A percentile compares a stretch with the other conserved stretches of the same genome.
Conservation (phyloP, 164 flowering plant species). For the Platanus orientalis region DNA sequence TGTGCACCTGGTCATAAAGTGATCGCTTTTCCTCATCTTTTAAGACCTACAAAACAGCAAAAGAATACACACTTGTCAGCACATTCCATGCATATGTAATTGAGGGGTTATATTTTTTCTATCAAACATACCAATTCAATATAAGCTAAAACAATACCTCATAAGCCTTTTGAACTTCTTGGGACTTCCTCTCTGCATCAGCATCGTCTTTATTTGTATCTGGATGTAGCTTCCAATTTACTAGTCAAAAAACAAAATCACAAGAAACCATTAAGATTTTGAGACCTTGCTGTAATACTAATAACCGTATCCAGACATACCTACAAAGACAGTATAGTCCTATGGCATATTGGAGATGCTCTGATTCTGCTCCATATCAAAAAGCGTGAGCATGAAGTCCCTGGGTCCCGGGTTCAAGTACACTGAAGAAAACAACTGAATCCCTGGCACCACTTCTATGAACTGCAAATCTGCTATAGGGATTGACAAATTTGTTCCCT, state of each 20-base stretch:
- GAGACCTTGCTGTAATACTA: neutral
- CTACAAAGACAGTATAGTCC: conserved; percentile 68
- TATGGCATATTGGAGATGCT: conserved; percentile 68
- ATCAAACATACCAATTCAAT: neutral
- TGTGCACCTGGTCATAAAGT: conserved; percentile 74
- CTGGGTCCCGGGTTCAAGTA: conserved; percentile 72
- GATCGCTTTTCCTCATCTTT: conserved; percentile 85
- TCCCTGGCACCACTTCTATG: conserved; percentile 57
- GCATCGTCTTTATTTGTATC: conserved; percentile 90
- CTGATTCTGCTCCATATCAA: conserved; percentile 40
- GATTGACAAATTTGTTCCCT: conserved; percentile 61
- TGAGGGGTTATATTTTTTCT: neutral
- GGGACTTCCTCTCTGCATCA: conserved; percentile 85
- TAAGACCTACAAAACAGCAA: conserved; percentile 49
- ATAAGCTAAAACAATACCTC: conserved; percentile 45
- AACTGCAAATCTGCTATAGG: conserved; percentile 68
- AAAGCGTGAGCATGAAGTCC: conserved; percentile 61
- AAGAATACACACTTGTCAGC: neutral
- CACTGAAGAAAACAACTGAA: conserved; percentile 65
- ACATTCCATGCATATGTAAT: neutral
- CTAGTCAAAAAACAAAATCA: neutral
- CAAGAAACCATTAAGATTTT: neutral
- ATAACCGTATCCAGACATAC: conserved; percentile 24
- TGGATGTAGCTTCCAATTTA: conserved; percentile 71
- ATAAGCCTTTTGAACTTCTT: conserved; percentile 88